Percentiles rank a stretch among this genome's conserved stretches.
phyloP scores from a whole-genome alignment of 225 moss, liverwort and hornwort genomes.

The Pseudoscleropodium purum region DNA sequence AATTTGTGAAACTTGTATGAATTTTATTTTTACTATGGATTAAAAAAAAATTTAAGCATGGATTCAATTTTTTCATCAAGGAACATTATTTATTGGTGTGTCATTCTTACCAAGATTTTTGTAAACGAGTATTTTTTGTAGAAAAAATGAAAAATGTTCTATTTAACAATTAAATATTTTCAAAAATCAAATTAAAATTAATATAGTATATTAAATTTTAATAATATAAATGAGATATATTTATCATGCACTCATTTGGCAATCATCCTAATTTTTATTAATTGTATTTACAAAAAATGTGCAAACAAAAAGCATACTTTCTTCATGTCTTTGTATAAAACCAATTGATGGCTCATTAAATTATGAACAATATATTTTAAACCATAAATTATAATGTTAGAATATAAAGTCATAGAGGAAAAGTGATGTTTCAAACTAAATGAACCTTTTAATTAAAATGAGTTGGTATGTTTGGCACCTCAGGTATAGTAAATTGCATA shows the following conservation, averaged over 20 bases:
- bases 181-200: background rate
- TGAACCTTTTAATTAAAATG: background rate
- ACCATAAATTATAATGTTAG: background rate
- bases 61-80: too few relatives aligned
- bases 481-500: background rate
- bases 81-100: too few relatives aligned
- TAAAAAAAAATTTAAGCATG: too few relatives aligned
- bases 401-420: background rate
- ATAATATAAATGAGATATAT: background rate
- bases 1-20: background rate
- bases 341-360: background rate
- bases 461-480: background rate
- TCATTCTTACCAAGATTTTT: too few relatives aligned
- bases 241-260: background rate
- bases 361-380: too few relatives aligned
- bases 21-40: fast-evolving
- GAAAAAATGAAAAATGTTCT: background rate
- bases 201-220: too few relatives aligned
- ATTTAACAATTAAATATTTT: background rate
- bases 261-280: background rate
- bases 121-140: background rate
- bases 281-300: background rate
- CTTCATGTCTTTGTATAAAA: background rate
- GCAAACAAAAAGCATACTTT: background rate
- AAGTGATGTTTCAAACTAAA: background rate